Conservation (phyloP, 768 basidiomycete species). For the Tulasnella sp. region DNA sequence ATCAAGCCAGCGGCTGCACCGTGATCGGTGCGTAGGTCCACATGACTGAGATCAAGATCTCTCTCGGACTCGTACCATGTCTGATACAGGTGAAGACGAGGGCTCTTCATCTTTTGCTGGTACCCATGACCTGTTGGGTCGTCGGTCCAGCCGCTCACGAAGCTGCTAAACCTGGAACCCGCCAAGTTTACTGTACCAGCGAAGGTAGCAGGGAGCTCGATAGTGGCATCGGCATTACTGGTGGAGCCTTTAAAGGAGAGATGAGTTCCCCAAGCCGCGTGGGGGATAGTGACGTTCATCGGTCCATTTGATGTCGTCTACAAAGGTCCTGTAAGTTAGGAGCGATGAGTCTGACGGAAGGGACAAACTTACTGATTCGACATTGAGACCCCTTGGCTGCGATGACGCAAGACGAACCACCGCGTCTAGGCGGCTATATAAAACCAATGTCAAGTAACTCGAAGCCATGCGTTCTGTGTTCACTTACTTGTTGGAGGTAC, state of each 20-base stretch:
- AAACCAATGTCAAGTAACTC: neutral
- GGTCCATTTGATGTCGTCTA: conserved; percentile 14
- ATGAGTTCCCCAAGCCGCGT: neutral
- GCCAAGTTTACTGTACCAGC: neutral
- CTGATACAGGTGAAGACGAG: neutral
- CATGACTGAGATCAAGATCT: neutral
- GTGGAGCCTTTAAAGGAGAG: neutral
- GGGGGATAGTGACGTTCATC: conserved; percentile 6
- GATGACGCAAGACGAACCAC: neutral
- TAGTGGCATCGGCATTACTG: neutral
- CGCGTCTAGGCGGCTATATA: neutral
- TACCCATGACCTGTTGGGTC: neutral
- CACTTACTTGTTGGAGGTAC: neutral
- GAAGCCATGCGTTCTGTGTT: neutral
- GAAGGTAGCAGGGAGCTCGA: neutral
- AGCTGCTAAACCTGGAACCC: neutral
- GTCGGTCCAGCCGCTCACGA: neutral
- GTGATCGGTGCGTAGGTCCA: neutral
- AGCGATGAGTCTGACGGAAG: neutral
- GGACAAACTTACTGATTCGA: neutral
- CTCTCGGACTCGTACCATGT: neutral
- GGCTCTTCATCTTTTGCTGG: neutral
- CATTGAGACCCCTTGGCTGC: neutral
- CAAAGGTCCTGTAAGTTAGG: neutral
- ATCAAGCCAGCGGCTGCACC: neutral